Conservation (phyloP, 345 rosid species). For the Cardiospermum halicacabum region DNA sequence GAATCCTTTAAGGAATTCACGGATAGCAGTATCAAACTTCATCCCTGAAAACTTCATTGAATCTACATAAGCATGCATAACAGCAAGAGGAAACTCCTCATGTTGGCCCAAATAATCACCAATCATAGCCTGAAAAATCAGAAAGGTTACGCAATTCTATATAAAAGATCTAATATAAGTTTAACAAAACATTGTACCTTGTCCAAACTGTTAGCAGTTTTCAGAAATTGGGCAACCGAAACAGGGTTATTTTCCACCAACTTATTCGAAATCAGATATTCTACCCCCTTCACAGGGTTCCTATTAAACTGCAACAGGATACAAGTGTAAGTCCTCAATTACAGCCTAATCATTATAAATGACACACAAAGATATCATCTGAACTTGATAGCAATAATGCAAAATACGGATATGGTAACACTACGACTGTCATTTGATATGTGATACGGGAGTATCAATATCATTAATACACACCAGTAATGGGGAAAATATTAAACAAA, state of each 20-base stretch:
- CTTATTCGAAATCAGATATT: constrained; percentile 69
- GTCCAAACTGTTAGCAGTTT: constrained; percentile 62
- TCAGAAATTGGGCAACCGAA: constrained; percentile 85
- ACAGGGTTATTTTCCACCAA: constrained; percentile 73
- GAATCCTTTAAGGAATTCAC: constrained; percentile 91
- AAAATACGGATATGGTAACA: background rate
- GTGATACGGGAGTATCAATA: too few relatives aligned
- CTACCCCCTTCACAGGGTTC: constrained; percentile 70
- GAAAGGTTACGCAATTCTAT: constrained; percentile 29
- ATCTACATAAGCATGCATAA: constrained; percentile 97
- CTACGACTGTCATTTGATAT: too few relatives aligned
- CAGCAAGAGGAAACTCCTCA: constrained; percentile 97
- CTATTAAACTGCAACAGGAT: constrained; percentile 80
- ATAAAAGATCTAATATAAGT: constrained; percentile 14
- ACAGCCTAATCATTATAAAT: constrained; percentile 4
- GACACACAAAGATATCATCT: background rate
- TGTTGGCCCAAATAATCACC: constrained; percentile 98
- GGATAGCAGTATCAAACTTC: constrained; percentile 86
- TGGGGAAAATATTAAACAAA: too few relatives aligned
- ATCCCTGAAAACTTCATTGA: constrained; percentile 78
- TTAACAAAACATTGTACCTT: constrained; percentile 49
- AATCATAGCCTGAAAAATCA: constrained; percentile 71
- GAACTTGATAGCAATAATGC: background rate
- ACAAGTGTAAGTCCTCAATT: constrained; percentile 16
- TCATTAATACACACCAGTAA: too few relatives aligned